Base-by-base conservation (phyloP, 371 early-diverging fungal genomes). In the Fennellomyces sp. region DNA sequence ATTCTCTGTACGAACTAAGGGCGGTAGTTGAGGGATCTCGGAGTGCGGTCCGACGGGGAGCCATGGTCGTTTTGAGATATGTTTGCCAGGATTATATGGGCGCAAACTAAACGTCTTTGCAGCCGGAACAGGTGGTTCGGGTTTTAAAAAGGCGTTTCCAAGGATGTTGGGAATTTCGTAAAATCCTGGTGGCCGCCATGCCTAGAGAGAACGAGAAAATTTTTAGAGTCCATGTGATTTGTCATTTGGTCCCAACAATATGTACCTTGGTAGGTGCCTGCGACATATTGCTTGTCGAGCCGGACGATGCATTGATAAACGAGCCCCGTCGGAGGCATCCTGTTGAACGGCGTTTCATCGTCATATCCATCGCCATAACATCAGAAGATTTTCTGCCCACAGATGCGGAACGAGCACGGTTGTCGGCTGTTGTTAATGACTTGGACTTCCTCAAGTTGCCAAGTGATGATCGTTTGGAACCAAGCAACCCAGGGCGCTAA, bases 1-100 rank as follows among this genome's bases (percentile, higher is more conserved):
- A 48, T 79, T 76, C 47, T 72, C 72, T 28, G 74, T 56, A 39
- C 69, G 58, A 6, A 70, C 63, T 25, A 79, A 60, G 21, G 76
- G 76, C 29, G 76, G 80, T 28, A 76, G 47, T 35, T 72, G 70
- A 21, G 80, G 76, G 59, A 79, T 79, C 42, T 72, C 75, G 36
- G 70, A 65, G 30, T 62, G 67, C 11, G 54, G 54, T 11, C 75
- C 73, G 23, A 74, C 76, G 7, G 80, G 72, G 3, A 72, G 58
- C 80, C 80, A 79, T 50, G 80, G 80, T 21, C 70, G 73, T 26
- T 74, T 76, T 11, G 75, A 79, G 17, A 79, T 76, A 26, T 76
- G 66, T 39, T 76, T 79, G 25, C 63, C 56, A 11, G 70, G 63
- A 55, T 69, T 72, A 7, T 50, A 55, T 47, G 68, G 63, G 26